A percentile compares a stretch with the other conserved stretches of the same genome.
phyloP scores from a whole-genome alignment of 768 basidiomycete species.

The Kwoniella dendrophila region DNA sequence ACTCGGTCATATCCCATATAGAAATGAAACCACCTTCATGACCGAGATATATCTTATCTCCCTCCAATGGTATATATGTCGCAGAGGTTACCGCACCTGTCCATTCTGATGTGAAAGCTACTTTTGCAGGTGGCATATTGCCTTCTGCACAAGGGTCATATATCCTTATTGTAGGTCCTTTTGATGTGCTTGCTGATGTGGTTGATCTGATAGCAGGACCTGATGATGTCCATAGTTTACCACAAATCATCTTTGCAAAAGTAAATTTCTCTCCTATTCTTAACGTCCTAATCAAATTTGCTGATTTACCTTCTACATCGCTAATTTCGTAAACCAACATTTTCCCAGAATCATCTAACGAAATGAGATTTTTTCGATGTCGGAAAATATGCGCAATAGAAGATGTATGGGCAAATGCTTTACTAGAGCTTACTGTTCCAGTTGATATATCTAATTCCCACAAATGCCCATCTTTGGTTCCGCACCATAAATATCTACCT shows the following conservation, averaged over 20 bases:
- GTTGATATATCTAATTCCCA: slow-evolving; percentile 76
- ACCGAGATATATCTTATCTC: slow-evolving; percentile 73
- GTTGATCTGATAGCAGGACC: slow-evolving; percentile 52
- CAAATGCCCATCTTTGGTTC: slow-evolving; percentile 86
- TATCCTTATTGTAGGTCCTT: slow-evolving; percentile 74
- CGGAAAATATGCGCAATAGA: slow-evolving; percentile 74
- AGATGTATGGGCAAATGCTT: slow-evolving; percentile 67
- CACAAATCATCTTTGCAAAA: slow-evolving; percentile 72
- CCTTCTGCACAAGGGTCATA: slow-evolving; percentile 65
- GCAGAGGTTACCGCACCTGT: slow-evolving; percentile 82
- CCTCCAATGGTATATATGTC: slow-evolving; percentile 70
- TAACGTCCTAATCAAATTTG: slow-evolving; percentile 36
- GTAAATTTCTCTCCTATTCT: slow-evolving; percentile 79
- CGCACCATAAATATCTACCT: slow-evolving; percentile 76
- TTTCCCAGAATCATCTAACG: slow-evolving; percentile 84
- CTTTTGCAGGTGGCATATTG: slow-evolving; percentile 57
- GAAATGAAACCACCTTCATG: slow-evolving; percentile 90
- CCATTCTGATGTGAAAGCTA: slow-evolving; percentile 66
- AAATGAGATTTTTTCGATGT: slow-evolving; percentile 68
- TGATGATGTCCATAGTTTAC: slow-evolving; percentile 78
- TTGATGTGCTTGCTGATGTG: slow-evolving; percentile 52
- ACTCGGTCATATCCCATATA: slow-evolving; percentile 67
- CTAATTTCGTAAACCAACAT: slow-evolving; percentile 65
- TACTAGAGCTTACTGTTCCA: slow-evolving; percentile 64
- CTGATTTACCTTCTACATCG: slow-evolving; percentile 51